Conservation (phyloP, 202 grass and related monocot species). For the Saccharum hybrid region DNA sequence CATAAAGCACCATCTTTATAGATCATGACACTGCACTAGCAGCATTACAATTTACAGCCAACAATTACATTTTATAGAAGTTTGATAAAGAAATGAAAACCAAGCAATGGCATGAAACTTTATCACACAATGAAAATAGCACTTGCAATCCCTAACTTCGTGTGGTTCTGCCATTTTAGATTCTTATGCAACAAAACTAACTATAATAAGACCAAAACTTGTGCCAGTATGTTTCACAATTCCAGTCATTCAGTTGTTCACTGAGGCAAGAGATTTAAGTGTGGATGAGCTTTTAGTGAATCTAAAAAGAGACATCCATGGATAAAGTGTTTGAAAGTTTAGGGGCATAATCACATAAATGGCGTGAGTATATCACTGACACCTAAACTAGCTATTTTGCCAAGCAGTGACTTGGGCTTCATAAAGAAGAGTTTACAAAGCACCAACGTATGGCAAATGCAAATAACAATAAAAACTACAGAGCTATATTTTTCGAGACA, state of each 20-base stretch:
- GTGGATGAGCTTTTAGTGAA: constrained; percentile 20
- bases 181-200: not conserved
- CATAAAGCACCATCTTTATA: not conserved
- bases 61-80: not conserved
- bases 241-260: not conserved
- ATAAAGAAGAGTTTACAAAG: not conserved
- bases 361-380: not conserved
- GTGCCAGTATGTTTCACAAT: not conserved
- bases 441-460: not conserved
- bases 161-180: not conserved
- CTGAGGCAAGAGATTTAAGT: not conserved
- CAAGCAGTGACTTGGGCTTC: not conserved
- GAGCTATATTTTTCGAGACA: not conserved
- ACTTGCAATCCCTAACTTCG: not conserved
- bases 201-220: not conserved
- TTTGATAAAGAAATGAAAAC: not conserved
- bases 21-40: not conserved
- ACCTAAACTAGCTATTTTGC: not conserved
- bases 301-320: not conserved
- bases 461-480: not conserved
- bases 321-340: not conserved
- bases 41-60: not conserved
- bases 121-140: not conserved
- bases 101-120: not conserved
- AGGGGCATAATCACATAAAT: not conserved